Conservation (phyloP, 2,329 filamentous ascomycete genomes). For the Ophiostoma triangulosporum region DNA sequence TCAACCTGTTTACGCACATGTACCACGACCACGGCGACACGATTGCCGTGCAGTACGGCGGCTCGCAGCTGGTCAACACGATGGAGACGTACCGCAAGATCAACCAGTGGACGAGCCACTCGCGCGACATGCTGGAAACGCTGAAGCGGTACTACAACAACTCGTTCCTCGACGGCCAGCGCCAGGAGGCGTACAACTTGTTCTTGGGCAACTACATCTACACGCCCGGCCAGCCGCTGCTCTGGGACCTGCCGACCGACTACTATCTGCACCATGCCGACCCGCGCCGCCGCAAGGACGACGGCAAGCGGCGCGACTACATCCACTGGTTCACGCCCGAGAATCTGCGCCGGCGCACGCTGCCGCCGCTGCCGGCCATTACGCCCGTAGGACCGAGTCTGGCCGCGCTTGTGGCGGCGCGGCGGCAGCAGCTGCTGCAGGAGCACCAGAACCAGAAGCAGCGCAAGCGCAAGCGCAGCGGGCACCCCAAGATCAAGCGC, state of each 20-base stretch:
- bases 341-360: conserved; percentile 48
- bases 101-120: conserved; percentile 97
- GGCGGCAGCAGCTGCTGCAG: not conserved
- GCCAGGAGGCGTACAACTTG: conserved; percentile 94
- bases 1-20: conserved; percentile 96
- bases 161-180: conserved; percentile 86
- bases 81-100: conserved; percentile 99
- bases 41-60: conserved; percentile 94
- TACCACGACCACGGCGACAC: conserved; percentile 96
- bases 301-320: conserved; percentile 40
- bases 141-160: conserved; percentile 99
- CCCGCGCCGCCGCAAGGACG: conserved; percentile 54
- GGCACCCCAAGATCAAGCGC: not conserved
- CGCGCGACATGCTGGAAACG: conserved; percentile 95
- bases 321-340: conserved; percentile 78
- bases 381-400: conserved; percentile 34
- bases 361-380: conserved; percentile 31
- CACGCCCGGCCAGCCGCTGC: conserved; percentile 73
- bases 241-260: conserved; percentile 91
- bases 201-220: conserved; percentile 96
- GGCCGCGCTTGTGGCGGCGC: conserved; percentile 12
- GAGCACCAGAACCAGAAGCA: conserved; percentile 1
- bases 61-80: conserved; percentile 93
- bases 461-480: not conserved
- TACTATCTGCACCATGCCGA: conserved; percentile 91